Evolutionary conservation across 306 rosid genomes (phyloP), one percentile per base, ranked within the genome.

Genomic region (Vigna trinervia): DNA sequence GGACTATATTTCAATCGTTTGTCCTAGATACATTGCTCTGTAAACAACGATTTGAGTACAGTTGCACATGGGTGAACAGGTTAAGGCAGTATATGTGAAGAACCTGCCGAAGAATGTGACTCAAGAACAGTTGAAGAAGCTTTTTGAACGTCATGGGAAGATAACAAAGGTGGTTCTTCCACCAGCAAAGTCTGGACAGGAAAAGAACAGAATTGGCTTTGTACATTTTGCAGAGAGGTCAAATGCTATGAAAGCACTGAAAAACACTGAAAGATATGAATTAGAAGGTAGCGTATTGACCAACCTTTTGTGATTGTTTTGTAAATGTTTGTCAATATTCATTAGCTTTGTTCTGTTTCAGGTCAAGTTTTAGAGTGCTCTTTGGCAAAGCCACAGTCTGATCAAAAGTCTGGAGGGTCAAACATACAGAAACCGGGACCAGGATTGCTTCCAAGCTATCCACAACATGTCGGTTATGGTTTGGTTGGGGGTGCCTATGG

Each of bases 161-260:
- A 92, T 92, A 67, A 90, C 87, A n/a, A 95, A 95, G 87, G 97
- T 90, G 88, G 97, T 92, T 86, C 89, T 95, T 72, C 98, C 98
- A 36, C 93, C 97, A 13, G 86, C 97, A 85, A 90, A 89, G 67
- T 81, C 93, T 51, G 98, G 98, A 38, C 96, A 88, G 78, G 98
- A 92, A 80, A 90, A 76, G 86, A 95, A 87, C 47, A 88, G 98
- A 85, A 95, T 95, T 48, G 97, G 97, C 52, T 95, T 95, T 87
- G 93, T 95, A 60, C 98, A 95, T 90, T 95, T 95, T 86, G 80
- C 89, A 50, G 98, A 95, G 81, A 90, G 97, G 79, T 88, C 97
- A 57, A 84, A 85, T 87, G 97, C 97, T 61, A 89, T 95, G 98
- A 92, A 90, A 88, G 97, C 98, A 46, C 87, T 95, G 41, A 86